Conservation (phyloP, 805 yeast genomes). For the Candida taoyuanica region DNA sequence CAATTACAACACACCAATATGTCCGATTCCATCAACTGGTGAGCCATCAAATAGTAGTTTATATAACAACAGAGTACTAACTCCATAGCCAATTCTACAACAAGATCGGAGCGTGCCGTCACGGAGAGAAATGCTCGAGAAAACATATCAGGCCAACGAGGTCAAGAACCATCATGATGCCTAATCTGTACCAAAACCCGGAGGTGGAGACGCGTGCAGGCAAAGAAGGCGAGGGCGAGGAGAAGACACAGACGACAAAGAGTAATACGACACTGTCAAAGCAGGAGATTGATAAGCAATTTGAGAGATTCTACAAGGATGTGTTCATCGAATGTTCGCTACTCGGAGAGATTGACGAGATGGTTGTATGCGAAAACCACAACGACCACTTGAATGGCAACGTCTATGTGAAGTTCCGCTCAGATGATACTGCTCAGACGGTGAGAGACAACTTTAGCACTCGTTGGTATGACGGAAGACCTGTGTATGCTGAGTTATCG, state of each 20-base stretch:
- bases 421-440: conserved; percentile 50
- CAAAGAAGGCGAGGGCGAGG: conserved; percentile 19
- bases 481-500: conserved; percentile 73
- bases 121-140: conserved; percentile 83
- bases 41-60: too few relatives aligned
- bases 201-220: conserved; percentile 31
- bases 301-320: conserved; percentile 67
- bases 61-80: conserved; percentile 12
- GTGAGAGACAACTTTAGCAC: conserved; percentile 63
- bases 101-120: conserved; percentile 90
- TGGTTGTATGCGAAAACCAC: conserved; percentile 78
- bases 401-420: conserved; percentile 63
- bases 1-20: too few relatives aligned
- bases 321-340: conserved; percentile 56
- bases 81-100: conserved; percentile 55
- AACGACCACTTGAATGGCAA: conserved; percentile 83
- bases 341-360: conserved; percentile 48
- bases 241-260: conserved; percentile 1
- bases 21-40: conserved; percentile 23
- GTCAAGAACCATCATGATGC: conserved; percentile 61
- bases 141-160: conserved; percentile 61
- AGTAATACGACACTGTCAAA: conserved; percentile 23
- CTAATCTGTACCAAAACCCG: conserved; percentile 65
- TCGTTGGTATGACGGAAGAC: conserved; percentile 78
- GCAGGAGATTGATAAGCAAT: conserved; percentile 39